Base-by-base conservation (phyloP, 2,329 filamentous ascomycete species). In the Phialemoniopsis sp. region DNA sequence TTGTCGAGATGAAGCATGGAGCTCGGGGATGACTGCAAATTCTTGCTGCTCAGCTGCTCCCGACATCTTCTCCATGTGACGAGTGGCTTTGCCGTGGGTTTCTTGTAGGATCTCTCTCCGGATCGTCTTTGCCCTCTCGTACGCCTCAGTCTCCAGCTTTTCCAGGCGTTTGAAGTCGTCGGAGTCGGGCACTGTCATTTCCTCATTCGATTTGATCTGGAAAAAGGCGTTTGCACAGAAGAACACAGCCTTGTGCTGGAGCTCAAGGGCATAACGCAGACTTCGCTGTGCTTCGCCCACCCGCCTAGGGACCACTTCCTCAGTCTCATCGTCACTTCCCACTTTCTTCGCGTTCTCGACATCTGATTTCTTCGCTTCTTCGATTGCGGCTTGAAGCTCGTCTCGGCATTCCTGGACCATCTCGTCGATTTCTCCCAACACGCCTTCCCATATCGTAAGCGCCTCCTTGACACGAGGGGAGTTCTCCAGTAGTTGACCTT, bases 211-310 rank as follows among this genome's bases (percentile, higher is more conserved):
- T 54, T 90, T 93, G 45, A 94, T 85, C 54, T 95, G 88, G 54
- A 82, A 96, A 49, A 83, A 82, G 0, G 82, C 85, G 49, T 89
- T 95, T 13, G 84, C 89, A 18, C 83, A 83, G 55, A 94, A 95
- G 63, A 96, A 96, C 1, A 80, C 72, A 21, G 85, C 88, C 47
- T 84, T 81, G 57, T 96, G 91, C 44, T 91, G 76, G 32, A 94
- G 62, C 55, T 95, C 89, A 14, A 95, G 67, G 3, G 87, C 82
- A 15, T 71, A 73, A 9, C 89, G 82, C 16, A 96, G 67, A 32
- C 80, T 76, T 38, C 82, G 78, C 28, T 82, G 78, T 36, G 76
- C 72, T 29, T 79, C 72, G 36, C 73, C 68, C 17, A 87, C 50
- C 14, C 73, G 73, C 1, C 59, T 38, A 3, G 41, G 30, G 3